phyloP scores from a whole-genome alignment of 2,329 filamentous ascomycete genomes.

The Myriangium duriaei region DNA sequence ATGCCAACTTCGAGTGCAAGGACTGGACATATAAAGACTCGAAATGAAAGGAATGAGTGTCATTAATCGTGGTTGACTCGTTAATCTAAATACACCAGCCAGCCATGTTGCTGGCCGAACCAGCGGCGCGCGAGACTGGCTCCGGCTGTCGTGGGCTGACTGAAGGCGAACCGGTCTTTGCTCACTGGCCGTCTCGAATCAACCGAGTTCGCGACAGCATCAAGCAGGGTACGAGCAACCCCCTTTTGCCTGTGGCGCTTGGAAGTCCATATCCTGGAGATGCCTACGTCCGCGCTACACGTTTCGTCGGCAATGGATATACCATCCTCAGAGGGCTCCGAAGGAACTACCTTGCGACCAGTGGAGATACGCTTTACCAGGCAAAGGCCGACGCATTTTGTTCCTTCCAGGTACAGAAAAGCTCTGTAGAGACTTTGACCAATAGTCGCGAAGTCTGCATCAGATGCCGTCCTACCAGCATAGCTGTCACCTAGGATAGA shows the following conservation, averaged over 20 bases:
- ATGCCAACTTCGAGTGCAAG: conserved; percentile 60
- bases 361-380: conserved; percentile 49
- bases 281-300: conserved; percentile 30
- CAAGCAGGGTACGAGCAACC: conserved; percentile 45
- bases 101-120: conserved; percentile 42
- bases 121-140: conserved; percentile 45
- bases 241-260: conserved; percentile 43
- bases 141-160: conserved; percentile 52
- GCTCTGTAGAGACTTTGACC: conserved; percentile 41
- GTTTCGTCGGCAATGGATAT: conserved; percentile 6
- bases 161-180: conserved; percentile 48
- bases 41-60: conserved; percentile 1
- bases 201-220: conserved; percentile 43
- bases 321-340: not conserved
- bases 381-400: conserved; percentile 50
- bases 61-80: conserved; percentile 4
- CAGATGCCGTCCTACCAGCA: conserved; percentile 13
- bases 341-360: conserved; percentile 37
- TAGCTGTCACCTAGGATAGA: conserved; percentile 18
- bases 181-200: conserved; percentile 43
- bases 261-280: conserved; percentile 55
- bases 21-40: conserved; percentile 23
- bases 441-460: conserved; percentile 13
- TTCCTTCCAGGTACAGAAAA: conserved; percentile 48
- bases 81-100: conserved; percentile 51